Evolutionary conservation across 805 yeast species (phyloP), one percentile per base, ranked within the genome.

Genomic region (Yamadazyma phyllophila): DNA sequence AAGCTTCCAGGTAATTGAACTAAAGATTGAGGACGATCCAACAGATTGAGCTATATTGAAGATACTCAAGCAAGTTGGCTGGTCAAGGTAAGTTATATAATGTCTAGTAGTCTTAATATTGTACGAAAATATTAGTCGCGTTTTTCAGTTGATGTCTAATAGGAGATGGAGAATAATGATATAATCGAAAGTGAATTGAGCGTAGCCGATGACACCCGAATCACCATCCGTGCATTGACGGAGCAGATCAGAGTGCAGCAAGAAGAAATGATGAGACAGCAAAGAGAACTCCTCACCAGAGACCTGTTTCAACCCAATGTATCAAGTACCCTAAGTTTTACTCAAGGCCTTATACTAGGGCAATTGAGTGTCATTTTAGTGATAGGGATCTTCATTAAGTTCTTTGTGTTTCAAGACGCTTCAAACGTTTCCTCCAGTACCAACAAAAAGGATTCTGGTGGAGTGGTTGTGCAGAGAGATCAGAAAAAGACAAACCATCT

Each of bases 371-470:
- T 87, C 9, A 77, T 87, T 36, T 52, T 84, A 1, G 72, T 84
- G 10, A 63, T 85, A 32, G 73, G 78, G 3, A 74, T 85, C 29
- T 85, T 87, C 58, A 78, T 86, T 49, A 82, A 81, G 63, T 86
- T 85, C 62, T 87, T 87, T 57, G 83, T 87, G 0, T 87, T 87
- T 59, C 82, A 88, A 39, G 94, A 86, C 43, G 69, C 81, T 1
- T 63, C 81, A 1, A 72, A 78, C 8, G 63, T 76, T n/a, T 44
- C 59, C 34, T 49, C 55, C n/a, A 24, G 60, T 6, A 52, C 51
- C n/a, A 50, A 57, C 14, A 51, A 55, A 17, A 53, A 50, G 17
- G 70, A 69, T 36, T 60, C 60, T 8, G 54, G 64, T 15, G 67
- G 64, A 2, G 66, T 68, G 37, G 60, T 67, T 14, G 69, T 63